Evolutionary conservation across 2,329 filamentous ascomycete genomes (phyloP), one percentile per base, ranked within the genome.

Genomic region (Alternaria sp.): DNA sequence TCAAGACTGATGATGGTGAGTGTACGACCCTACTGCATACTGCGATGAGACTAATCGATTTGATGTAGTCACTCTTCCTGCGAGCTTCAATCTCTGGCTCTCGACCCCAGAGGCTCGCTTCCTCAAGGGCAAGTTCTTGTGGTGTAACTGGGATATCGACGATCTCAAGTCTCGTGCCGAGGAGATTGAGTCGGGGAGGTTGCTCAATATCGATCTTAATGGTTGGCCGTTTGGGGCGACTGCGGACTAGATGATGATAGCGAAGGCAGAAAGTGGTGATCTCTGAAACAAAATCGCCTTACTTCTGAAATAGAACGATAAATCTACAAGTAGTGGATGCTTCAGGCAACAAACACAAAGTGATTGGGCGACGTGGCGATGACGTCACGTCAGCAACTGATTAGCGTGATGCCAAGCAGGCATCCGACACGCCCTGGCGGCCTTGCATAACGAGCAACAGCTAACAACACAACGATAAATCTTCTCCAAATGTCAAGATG

Each of bases 111-210:
- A 69, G 45, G 72, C 66, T 5, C 59, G 62, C 6, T 71, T 67
- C 46, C 55, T 75, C 21, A 66, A 65, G 20, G 71, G 72, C 0
- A 67, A 63, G 49, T 74, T 67, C 54, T 45, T 72, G 41, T 69
- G 67, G 66, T 64, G 55, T 6, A 77, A 70, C 3, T 79, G 75
- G 77, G 77, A 79, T 68, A 73, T 78, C 61, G 64, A 72, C n/a
- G 75, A 79, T 59, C 51, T 78, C 14, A 66, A 71, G 60, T 64
- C 49, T 14, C 66, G 70, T 46, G 68, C 61, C 43, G 60, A 73
- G n/a, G 73, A 75, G 63, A 73, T 78, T 60, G 59, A 72, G 15
- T 58, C 65, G 11, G 65, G 62, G 11, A 66, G 70, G 25, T 47
- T 73, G 20, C 62, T 78, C 55, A 75, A 72, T 4, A 65, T 73